Conservation (phyloP, 1,284 basidiomycete genomes). For the Dichomitus squalens region DNA sequence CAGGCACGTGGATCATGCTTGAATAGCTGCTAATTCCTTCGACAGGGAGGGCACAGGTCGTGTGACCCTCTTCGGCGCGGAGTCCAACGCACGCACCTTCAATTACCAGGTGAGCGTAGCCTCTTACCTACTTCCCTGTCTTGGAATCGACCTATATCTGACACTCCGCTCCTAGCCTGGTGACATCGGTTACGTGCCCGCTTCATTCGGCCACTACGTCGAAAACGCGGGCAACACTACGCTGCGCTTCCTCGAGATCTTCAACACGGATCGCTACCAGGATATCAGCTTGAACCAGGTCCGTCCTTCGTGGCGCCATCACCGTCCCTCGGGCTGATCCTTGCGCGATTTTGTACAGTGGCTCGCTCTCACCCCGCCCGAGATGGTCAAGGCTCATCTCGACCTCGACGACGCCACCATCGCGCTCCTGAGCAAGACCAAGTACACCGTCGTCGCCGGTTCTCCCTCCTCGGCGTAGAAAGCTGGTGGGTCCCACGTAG, state of each 20-base stretch:
- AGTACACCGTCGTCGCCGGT: conserved; percentile 49
- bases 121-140: not conserved
- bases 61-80: conserved; percentile 66
- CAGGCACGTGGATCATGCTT: not conserved
- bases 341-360: conserved; percentile 42
- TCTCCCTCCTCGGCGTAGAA: not conserved
- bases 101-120: conserved; percentile 53
- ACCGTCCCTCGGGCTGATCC: conserved; percentile 2
- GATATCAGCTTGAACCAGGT: conserved; percentile 68
- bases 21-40: not conserved
- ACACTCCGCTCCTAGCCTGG: conserved; percentile 44
- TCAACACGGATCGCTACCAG: conserved; percentile 61
- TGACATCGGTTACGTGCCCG: conserved; percentile 68
- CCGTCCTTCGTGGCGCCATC: conserved; percentile 17
- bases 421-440: conserved; percentile 53
- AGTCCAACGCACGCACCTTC: conserved; percentile 67
- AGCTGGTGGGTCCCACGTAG: no score
- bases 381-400: conserved; percentile 63
- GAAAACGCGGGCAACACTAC: conserved; percentile 72
- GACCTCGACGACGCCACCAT: conserved; percentile 56
- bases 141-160: not conserved
- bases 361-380: conserved; percentile 66
- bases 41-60: conserved; percentile 59
- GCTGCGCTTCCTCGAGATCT: conserved; percentile 65
- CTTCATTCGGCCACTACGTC: conserved; percentile 69